A percentile compares a stretch with the other conserved stretches of the same genome.
Evolutionary conservation across 768 basidiomycete species (phyloP).

Genomic region (Imleria badia): DNA sequence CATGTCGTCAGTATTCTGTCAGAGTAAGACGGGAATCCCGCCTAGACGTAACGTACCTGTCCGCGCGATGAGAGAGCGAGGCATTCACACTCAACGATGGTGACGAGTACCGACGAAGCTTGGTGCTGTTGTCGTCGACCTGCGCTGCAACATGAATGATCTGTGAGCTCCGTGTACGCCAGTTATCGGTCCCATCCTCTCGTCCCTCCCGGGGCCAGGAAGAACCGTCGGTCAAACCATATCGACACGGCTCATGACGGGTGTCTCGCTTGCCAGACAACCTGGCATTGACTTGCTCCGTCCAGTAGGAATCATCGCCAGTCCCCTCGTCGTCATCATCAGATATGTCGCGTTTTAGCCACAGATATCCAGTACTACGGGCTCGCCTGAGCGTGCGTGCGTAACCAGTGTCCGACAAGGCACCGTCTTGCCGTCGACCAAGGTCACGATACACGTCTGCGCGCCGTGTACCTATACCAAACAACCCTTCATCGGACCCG

Average conservation of each 20-base stretch:
- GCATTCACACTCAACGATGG: background rate
- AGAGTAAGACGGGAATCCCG: background rate
- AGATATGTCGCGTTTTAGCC: background rate
- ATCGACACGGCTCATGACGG: background rate
- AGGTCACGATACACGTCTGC: background rate
- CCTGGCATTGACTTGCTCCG: slow-evolving; percentile 7
- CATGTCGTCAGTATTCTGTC: background rate
- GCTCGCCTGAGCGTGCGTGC: background rate
- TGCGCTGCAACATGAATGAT: background rate
- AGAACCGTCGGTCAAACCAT: background rate
- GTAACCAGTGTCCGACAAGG: background rate
- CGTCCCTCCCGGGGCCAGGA: slow-evolving; percentile 1
- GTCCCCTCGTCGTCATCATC: slow-evolving; percentile 1
- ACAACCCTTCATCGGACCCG: background rate
- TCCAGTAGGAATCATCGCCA: slow-evolving; percentile 7
- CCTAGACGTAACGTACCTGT: slow-evolving; percentile 5
- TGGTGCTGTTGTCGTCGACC: background rate
- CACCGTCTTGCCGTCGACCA: background rate
- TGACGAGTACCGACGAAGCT: slow-evolving; percentile 6
- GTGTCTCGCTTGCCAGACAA: background rate
- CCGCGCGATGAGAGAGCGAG: background rate
- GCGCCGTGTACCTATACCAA: background rate
- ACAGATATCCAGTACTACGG: background rate
- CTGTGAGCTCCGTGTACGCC: slow-evolving; percentile 10
- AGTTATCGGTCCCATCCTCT: slow-evolving; percentile 7